Base-by-base conservation (phyloP, 306 rosid species). In the Prunus persica region DNA sequence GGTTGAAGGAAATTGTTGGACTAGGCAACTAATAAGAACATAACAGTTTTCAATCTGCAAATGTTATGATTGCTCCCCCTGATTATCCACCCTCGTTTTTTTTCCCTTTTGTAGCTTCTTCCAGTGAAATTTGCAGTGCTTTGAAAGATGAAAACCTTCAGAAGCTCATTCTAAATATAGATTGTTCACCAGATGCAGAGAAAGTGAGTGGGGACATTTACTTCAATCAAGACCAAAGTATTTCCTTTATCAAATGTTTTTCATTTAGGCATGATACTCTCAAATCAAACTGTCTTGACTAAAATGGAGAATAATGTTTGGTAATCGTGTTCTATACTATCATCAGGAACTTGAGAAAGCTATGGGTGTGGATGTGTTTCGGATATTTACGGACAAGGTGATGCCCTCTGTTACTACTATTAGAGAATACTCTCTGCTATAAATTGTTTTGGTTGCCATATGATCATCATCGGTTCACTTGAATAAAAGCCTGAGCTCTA, bases 341-440 rank as follows among this genome's bases (percentile, higher is more conserved):
- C 14, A 45, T 73, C 68, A 94, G 96, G 97, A 88, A 80, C 91
- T 91, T 72, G 98, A 87, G 73, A 90, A 84, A 79, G 96, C 97
- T 30, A 88, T 91, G 93, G 87, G 74, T 24, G 82, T 76, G 65
- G 96, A 91, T 83, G 81, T 67, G 61, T 88, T 91, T 82, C 76
- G 81, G 57, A 15, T 83, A 71, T 81, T 94, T 73, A 83, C 89
- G 6, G 87, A 88, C 74, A 88, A 94, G 96, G 98, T 91, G 86
- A 63, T 68, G 10, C 12, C 54, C 52, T 80, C 30, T 57, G 34
- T 49, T 69, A 68, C 73, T 73, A 22, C 70, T 46, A 8, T 34
- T 65, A 62, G 14, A 13, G 67, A 67, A 65, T 65, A 45, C 63
- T 74, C 63, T 73, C 13, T 18, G 43, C 60, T 47, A 11, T 69